Percentiles rank a stretch among this genome's conserved stretches.
Conservation (phyloP, 441 rosid species). For the Mallotus japonicus region DNA sequence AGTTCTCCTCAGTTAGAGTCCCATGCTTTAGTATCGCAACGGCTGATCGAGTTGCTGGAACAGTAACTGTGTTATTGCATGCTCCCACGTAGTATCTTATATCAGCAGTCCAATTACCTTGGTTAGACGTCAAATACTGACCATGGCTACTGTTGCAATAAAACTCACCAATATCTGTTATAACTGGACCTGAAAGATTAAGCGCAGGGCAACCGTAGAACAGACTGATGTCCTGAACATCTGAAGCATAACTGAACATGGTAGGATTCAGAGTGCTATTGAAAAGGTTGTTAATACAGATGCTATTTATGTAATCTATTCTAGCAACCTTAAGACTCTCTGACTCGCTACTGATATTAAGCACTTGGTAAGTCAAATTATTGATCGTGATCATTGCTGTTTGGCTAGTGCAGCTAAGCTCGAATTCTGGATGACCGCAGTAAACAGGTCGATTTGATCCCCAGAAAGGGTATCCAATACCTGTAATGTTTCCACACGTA, state of each 20-base stretch:
- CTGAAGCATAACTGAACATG: background rate
- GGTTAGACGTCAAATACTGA: background rate
- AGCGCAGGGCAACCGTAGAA: constrained; percentile 13
- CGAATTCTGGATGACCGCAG: constrained; percentile 17
- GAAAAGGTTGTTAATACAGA: background rate
- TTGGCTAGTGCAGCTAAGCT: constrained; percentile 1
- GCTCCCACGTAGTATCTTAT: background rate
- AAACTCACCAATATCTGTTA: background rate
- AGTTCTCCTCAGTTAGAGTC: background rate
- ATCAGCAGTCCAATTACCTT: background rate
- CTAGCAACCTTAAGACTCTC: background rate
- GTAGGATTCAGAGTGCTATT: background rate
- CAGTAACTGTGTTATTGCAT: constrained; percentile 19
- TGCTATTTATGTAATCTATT: constrained; percentile 4
- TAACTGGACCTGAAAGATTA: fast-evolving
- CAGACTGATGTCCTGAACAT: background rate
- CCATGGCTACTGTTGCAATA: background rate
- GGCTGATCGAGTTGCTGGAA: constrained; percentile 18
- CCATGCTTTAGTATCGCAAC: background rate
- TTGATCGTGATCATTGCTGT: constrained; percentile 5
- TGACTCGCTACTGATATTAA: background rate
- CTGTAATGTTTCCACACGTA: constrained; percentile 14
- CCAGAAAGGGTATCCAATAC: constrained; percentile 21
- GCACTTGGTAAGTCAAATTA: constrained; percentile 1
- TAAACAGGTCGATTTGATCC: constrained; percentile 9